Percentiles rank a stretch among this genome's conserved stretches.
Evolutionary conservation across 306 rosid species (phyloP).

Genomic region (Trichosanthes cucumerina): DNA sequence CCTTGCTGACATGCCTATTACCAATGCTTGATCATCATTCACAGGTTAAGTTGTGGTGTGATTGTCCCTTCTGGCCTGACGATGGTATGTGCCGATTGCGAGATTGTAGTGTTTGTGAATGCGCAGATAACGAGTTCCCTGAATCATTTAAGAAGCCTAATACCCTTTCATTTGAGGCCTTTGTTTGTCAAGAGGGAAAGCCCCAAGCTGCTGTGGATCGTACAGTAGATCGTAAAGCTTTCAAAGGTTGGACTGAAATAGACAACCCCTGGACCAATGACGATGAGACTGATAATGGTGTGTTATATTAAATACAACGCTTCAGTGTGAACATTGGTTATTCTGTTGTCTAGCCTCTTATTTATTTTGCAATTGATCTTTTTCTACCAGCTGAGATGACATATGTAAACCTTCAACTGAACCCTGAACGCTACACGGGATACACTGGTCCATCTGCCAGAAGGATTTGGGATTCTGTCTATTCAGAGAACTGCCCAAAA

Average conservation of each 20-base stretch:
- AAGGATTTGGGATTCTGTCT: slow-evolving; percentile 90
- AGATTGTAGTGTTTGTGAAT: slow-evolving; percentile 97
- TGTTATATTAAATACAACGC: not conserved
- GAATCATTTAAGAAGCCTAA: slow-evolving; percentile 64
- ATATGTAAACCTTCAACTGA: slow-evolving; percentile 82
- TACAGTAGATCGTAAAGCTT: slow-evolving; percentile 67
- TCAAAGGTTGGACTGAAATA: slow-evolving; percentile 75
- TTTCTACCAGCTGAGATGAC: slow-evolving; percentile 64
- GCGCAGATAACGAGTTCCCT: slow-evolving; percentile 82
- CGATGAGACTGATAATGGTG: slow-evolving; percentile 90
- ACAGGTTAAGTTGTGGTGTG: slow-evolving; percentile 87
- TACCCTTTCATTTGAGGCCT: slow-evolving; percentile 56
- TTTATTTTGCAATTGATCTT: not conserved
- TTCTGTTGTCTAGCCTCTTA: not conserved
- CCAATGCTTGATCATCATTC: slow-evolving; percentile 7
- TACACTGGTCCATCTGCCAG: slow-evolving; percentile 86
- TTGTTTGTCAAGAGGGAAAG: slow-evolving; percentile 90
- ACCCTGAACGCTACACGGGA: slow-evolving; percentile 95
- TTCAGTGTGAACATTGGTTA: not conserved
- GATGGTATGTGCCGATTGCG: slow-evolving; percentile 98
- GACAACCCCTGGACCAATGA: slow-evolving; percentile 96
- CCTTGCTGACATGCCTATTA: slow-evolving; percentile 1
- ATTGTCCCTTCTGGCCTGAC: slow-evolving; percentile 98
- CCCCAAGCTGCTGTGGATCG: slow-evolving; percentile 96
- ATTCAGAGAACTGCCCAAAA: slow-evolving; percentile 95